A percentile compares a stretch with the other conserved stretches of the same genome.
phyloP scores from a whole-genome alignment of 352 stramenopile genomes.

The Plasmopara viticola region DNA sequence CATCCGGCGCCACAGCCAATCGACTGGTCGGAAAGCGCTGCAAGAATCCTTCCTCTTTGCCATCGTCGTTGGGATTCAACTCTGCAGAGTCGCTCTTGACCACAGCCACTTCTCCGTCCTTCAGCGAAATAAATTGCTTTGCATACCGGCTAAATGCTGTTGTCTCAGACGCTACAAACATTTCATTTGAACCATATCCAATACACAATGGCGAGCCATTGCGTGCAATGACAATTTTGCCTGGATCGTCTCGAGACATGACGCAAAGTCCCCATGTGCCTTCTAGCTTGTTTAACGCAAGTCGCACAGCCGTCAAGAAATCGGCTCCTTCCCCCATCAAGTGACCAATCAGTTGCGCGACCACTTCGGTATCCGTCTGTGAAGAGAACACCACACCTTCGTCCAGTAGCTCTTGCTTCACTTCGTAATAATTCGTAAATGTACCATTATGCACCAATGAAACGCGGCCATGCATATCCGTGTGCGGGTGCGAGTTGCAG shows the following conservation, averaged over 20 bases:
- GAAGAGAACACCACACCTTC: conserved; percentile 91
- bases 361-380: conserved; percentile 98
- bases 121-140: conserved; percentile 97
- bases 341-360: conserved; percentile 94
- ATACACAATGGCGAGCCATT: conserved; percentile 94
- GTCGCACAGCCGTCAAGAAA: conserved; percentile 83
- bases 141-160: conserved; percentile 92
- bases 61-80: conserved; percentile 83
- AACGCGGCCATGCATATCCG: conserved; percentile 89
- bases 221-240: conserved; percentile 95
- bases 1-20: conserved; percentile 88
- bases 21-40: conserved; percentile 83
- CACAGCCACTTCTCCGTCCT: conserved; percentile 94
- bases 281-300: conserved; percentile 88
- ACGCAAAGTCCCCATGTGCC: conserved; percentile 96
- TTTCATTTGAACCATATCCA: conserved; percentile 89
- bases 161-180: conserved; percentile 96
- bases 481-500: conserved; percentile 97
- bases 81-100: conserved; percentile 90
- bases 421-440: conserved; percentile 95
- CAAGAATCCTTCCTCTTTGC: conserved; percentile 71
- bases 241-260: conserved; percentile 86
- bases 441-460: conserved; percentile 99
- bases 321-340: conserved; percentile 82
- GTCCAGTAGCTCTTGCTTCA: conserved; percentile 82